Evolutionary conservation across 495 filamentous ascomycete genomes (phyloP), one percentile per base, ranked within the genome.

Genomic region (Bacidia rubella): DNA sequence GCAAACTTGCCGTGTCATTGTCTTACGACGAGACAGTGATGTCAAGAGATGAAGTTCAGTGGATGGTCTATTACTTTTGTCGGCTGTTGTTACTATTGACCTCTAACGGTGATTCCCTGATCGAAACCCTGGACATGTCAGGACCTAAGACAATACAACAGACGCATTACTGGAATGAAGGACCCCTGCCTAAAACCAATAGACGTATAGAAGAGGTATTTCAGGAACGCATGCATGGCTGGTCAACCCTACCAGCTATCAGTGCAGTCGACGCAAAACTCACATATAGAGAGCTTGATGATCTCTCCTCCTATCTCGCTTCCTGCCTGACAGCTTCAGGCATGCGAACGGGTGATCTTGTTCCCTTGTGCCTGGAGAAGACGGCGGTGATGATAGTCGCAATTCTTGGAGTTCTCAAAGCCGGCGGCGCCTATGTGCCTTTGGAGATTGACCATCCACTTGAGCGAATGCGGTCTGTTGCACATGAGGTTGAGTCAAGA

Each of bases 291-390:
- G 60, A 77, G 47, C 60, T 79, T 20, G 66, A 75, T 24, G 48
- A 53, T 9, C 51, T 66, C 2, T 63, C 74, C 15, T 62, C 47
- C 11, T 58, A 60, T 5, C 56, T 76, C 2, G 66, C 71, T 1
- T 54, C 60, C 2, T 52, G 68, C 23, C 60, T 75, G 2, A 62
- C 63, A 10, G 39, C 60, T 20, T 54, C 74, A 3, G 77, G 76
- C 19, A 63, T 79, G 15, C 62, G 54, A 11, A 65, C 65, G 0
- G 71, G 74, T 45, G 56, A 56, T 0, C 61, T 75, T 15, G 74
- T 83, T 11, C 74, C 74, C 24, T 4, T 76, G 2, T 72, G 63
- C 50, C 68, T 74, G n/a, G 66, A 73, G 17, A 71, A 70, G 53
- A 68, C 68, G 0, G 57, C 57, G 1, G 70, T 64, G 63, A 60